phyloP scores from a whole-genome alignment of 139 green algal species.

The Axilococcus clingmanii region DNA sequence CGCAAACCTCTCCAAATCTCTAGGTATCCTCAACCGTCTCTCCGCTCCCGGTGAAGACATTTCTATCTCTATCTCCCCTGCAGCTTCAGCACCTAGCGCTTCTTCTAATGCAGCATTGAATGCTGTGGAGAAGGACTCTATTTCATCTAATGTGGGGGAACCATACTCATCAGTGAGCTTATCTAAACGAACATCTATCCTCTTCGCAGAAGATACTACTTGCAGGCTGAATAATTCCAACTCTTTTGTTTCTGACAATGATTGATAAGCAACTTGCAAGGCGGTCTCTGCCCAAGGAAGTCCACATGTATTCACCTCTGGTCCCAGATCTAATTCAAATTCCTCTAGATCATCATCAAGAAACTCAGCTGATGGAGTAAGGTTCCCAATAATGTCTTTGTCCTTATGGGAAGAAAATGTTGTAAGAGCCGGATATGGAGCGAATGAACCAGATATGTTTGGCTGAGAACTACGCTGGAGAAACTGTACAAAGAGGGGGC shows the following conservation, averaged over 20 bases:
- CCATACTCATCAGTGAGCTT: constrained; percentile 51
- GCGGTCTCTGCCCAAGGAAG: constrained; percentile 18
- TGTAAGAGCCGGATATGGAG: too few species aligned
- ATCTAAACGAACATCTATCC: constrained; percentile 53
- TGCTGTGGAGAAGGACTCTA: constrained; percentile 35
- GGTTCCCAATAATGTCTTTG: too few species aligned
- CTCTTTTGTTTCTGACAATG: constrained; percentile 1
- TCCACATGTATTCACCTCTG: constrained; percentile 9
- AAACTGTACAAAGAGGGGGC: too few species aligned
- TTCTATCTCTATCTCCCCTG: constrained; percentile 51
- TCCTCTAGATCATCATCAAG: constrained; percentile 13
- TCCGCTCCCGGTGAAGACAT: constrained; percentile 60
- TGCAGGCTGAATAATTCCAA: constrained; percentile 24
- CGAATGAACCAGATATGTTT: too few species aligned
- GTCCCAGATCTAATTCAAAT: constrained; percentile 9
- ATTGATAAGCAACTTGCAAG: constrained; percentile 8
- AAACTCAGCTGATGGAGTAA: too few species aligned
- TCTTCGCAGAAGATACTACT: constrained; percentile 1
- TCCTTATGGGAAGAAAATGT: too few species aligned
- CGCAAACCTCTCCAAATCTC: constrained; percentile 39
- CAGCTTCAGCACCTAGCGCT: constrained; percentile 30
- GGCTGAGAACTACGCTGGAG: too few species aligned
- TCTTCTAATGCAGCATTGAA: constrained; percentile 29
- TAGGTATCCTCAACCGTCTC: constrained; percentile 37
- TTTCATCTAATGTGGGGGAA: constrained; percentile 50